Conservation (phyloP, 176 grass and related monocot genomes). For the Luzula sylvatica region DNA sequence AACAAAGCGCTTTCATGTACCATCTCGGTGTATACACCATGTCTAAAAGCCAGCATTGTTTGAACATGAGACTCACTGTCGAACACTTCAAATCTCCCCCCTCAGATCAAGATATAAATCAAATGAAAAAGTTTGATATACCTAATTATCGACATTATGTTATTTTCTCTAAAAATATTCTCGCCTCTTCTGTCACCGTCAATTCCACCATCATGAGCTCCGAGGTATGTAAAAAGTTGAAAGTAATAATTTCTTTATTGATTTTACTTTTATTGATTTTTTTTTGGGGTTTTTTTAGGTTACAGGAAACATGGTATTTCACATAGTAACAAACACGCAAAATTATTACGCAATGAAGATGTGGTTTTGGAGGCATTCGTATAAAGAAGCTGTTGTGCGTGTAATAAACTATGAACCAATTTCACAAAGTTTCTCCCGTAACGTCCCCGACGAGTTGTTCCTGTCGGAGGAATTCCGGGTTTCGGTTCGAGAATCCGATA, state of each 20-base stretch:
- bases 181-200: conserved; percentile 56
- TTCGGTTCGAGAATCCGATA: conserved; percentile 14
- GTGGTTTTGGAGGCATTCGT: conserved; percentile 62
- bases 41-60: conserved; percentile 58
- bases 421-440: conserved; percentile 17
- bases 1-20: conserved; percentile 54
- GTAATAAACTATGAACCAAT: conserved; percentile 53
- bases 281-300: conserved; percentile 57
- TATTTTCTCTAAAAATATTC: conserved; percentile 56
- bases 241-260: too few species aligned
- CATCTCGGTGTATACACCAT: conserved; percentile 50
- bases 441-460: conserved; percentile 28
- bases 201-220: conserved; percentile 68
- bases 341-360: conserved; percentile 73
- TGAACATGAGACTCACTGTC: conserved; percentile 61
- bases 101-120: conserved; percentile 35
- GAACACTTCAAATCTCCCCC: conserved; percentile 46
- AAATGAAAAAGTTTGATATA: too few species aligned
- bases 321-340: conserved; percentile 55
- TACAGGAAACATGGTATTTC: conserved; percentile 54
- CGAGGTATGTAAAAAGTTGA: conserved; percentile 44
- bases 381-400: conserved; percentile 37
- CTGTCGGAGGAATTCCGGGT: conserved; percentile 55
- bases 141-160: conserved; percentile 40
- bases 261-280: not conserved